Evolutionary conservation across 306 rosid genomes (phyloP).

Genomic region (Begonia peltatifolia): DNA sequence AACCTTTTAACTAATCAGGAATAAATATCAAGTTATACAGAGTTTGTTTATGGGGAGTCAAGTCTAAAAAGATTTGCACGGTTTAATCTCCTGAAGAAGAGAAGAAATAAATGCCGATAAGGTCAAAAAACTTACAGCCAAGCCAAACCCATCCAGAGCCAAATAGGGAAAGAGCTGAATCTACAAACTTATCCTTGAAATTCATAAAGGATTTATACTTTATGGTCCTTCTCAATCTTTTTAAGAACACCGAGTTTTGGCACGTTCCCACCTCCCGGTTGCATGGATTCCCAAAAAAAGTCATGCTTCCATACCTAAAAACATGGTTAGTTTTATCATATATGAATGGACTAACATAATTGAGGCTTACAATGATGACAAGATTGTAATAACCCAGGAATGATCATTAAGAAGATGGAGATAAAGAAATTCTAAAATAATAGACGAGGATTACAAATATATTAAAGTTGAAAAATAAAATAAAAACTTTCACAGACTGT

Average conservation of each 20-base stretch:
- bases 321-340: not conserved
- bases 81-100: not conserved
- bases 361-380: too few relatives aligned
- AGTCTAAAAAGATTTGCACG: not conserved
- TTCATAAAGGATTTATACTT: slow-evolving; percentile 58
- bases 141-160: slow-evolving; percentile 99
- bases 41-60: too few relatives aligned
- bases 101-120: not conserved
- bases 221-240: slow-evolving; percentile 94
- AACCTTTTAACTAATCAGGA: too few relatives aligned
- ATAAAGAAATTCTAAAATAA: too few relatives aligned
- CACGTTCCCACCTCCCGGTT: slow-evolving; percentile 72
- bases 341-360: too few relatives aligned
- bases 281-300: too few relatives aligned
- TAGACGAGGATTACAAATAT: too few relatives aligned
- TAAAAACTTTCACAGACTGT: too few relatives aligned
- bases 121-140: slow-evolving; percentile 54
- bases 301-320: slow-evolving; percentile 92
- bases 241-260: slow-evolving; percentile 63
- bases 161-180: slow-evolving; percentile 50
- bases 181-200: slow-evolving; percentile 60
- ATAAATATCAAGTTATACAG: too few relatives aligned
- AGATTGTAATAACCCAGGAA: too few relatives aligned
- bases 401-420: too few relatives aligned
- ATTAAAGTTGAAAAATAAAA: too few relatives aligned